Evolutionary conservation across 2,329 filamentous ascomycete species (phyloP).

Genomic region (Xylaria sp.): DNA sequence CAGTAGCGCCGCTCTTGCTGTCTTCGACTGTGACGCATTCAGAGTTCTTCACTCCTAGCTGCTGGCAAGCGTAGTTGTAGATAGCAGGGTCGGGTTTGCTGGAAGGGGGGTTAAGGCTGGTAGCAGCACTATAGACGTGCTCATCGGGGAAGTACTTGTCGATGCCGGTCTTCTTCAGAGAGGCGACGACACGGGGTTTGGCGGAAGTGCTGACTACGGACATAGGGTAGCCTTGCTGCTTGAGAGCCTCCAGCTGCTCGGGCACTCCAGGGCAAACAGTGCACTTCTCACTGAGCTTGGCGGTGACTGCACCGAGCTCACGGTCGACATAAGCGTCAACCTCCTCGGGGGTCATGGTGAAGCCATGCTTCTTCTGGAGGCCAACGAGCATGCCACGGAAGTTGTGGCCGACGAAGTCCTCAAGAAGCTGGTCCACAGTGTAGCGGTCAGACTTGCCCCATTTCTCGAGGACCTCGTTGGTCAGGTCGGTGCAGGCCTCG

Average conservation of each 20-base stretch:
- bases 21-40: conserved; percentile 79
- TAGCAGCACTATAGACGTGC: conserved; percentile 77
- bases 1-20: conserved; percentile 76
- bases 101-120: conserved; percentile 73
- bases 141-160: conserved; percentile 75
- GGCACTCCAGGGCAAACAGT: conserved; percentile 69
- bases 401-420: conserved; percentile 81
- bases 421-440: conserved; percentile 74
- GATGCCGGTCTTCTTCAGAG: conserved; percentile 74
- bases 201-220: conserved; percentile 78
- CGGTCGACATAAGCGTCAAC: conserved; percentile 72
- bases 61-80: conserved; percentile 75
- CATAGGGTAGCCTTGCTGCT: conserved; percentile 69
- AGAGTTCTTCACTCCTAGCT: conserved; percentile 70
- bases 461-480: conserved; percentile 77
- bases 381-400: conserved; percentile 80
- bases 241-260: conserved; percentile 68
- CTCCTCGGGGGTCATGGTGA: conserved; percentile 69
- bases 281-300: conserved; percentile 72
- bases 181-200: conserved; percentile 74
- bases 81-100: conserved; percentile 81
- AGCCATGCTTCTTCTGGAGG: conserved; percentile 75
- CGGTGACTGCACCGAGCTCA: conserved; percentile 76
- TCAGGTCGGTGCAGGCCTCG: conserved; percentile 78
- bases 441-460: conserved; percentile 70